These are phyloP conservation scores for Toxicodendron radicans DNA, from an alignment of 345 rosid species.

Conservation along the genomic window DNA sequence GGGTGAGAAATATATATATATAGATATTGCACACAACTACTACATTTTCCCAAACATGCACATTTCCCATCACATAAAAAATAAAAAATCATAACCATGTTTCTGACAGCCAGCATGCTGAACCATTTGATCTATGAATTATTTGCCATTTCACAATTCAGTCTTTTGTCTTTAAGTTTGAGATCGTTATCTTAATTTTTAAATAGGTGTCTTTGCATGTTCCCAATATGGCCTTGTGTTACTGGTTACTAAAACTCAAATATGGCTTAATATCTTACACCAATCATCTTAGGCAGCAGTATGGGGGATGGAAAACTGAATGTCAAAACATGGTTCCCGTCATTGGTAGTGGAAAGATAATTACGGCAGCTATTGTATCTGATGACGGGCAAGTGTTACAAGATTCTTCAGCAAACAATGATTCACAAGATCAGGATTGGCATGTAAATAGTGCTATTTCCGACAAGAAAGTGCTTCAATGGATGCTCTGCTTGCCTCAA, in stretches of 20 bases:
- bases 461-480: slow-evolving; percentile 64
- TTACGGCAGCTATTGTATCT: slow-evolving; percentile 59
- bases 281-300: slow-evolving; percentile 68
- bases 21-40: background rate
- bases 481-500: slow-evolving; percentile 86
- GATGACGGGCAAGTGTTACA: slow-evolving; percentile 64
- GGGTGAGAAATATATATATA: background rate
- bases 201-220: background rate
- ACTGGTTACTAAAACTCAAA: background rate
- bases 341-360: slow-evolving; percentile 72
- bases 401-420: slow-evolving; percentile 31
- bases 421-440: slow-evolving; percentile 38
- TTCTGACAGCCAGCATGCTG: background rate
- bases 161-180: background rate
- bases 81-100: too few species aligned
- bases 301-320: slow-evolving; percentile 68
- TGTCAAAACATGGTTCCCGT: slow-evolving; percentile 79
- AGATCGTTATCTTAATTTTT: background rate
- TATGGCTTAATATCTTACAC: slow-evolving; percentile 25
- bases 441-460: slow-evolving; percentile 40
- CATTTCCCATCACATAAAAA: background rate
- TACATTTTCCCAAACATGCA: background rate
- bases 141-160: background rate
- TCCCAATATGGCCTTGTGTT: slow-evolving; percentile 7
- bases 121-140: background rate